A percentile compares a stretch with the other conserved stretches of the same genome.
Conservation (phyloP, 2,329 filamentous ascomycete genomes). For the Cryphonectria nitschkei region DNA sequence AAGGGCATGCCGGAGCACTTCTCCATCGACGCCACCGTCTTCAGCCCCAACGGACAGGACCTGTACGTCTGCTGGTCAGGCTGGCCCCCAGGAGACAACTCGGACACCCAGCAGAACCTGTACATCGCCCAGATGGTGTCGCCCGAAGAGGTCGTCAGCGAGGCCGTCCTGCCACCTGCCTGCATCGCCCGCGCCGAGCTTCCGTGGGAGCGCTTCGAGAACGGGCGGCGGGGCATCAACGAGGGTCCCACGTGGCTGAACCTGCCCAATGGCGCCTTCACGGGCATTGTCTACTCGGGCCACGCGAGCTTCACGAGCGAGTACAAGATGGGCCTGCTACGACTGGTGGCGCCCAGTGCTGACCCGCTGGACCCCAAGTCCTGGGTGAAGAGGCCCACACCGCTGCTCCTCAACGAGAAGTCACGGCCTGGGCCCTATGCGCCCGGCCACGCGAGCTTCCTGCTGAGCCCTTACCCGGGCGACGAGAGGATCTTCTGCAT, state of each 20-base stretch:
- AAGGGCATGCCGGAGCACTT: constrained; percentile 32
- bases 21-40: constrained; percentile 32
- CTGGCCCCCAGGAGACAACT: constrained; percentile 30
- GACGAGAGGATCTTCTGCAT: constrained; percentile 30
- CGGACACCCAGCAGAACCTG: constrained; percentile 32
- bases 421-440: constrained; percentile 29
- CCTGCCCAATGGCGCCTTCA: constrained; percentile 29
- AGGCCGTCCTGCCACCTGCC: constrained; percentile 23
- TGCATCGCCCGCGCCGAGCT: constrained; percentile 30
- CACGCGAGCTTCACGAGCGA: constrained; percentile 33
- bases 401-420: constrained; percentile 24
- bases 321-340: constrained; percentile 30
- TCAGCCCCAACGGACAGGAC: constrained; percentile 21
- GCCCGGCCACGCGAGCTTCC: constrained; percentile 31
- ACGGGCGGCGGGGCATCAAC: constrained; percentile 31
- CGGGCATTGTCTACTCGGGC: constrained; percentile 32
- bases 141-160: constrained; percentile 30
- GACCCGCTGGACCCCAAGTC: constrained; percentile 29
- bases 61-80: constrained; percentile 33
- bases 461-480: constrained; percentile 28
- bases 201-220: constrained; percentile 31
- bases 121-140: constrained; percentile 31
- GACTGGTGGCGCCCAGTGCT: constrained; percentile 24
- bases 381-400: constrained; percentile 26
- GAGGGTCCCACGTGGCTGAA: constrained; percentile 33